Percentiles rank a stretch among this genome's conserved stretches.
Conservation (phyloP, 148 eudicot genomes). For the Persicaria maculosa region DNA sequence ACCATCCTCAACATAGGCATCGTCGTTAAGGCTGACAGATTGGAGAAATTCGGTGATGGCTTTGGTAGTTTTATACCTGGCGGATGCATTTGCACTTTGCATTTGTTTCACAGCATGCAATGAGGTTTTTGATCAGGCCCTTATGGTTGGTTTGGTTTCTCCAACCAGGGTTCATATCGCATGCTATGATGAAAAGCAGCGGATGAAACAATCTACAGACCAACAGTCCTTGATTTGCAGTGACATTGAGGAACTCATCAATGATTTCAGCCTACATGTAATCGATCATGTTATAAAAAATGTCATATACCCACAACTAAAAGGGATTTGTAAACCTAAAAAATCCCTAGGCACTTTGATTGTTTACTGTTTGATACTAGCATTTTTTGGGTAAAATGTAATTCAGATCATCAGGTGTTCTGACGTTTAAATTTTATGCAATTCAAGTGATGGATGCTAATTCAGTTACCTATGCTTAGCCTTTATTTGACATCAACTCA, state of each 20-base stretch:
- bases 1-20: not conserved
- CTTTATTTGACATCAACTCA: too few species aligned
- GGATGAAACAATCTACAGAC: not conserved
- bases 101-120: not conserved
- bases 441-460: too few species aligned
- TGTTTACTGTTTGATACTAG: too few species aligned
- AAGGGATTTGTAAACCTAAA: too few species aligned
- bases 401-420: too few species aligned
- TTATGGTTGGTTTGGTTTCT: not conserved
- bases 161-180: not conserved
- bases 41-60: not conserved
- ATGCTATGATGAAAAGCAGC: too few species aligned
- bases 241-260: not conserved
- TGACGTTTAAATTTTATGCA: too few species aligned
- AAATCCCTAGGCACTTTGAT: too few species aligned
- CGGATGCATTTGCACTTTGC: constrained; percentile 9
- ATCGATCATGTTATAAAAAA: too few species aligned
- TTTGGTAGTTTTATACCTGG: not conserved
- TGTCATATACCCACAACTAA: too few species aligned
- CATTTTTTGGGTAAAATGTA: too few species aligned
- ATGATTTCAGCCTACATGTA: not conserved
- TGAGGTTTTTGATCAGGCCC: not conserved
- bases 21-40: not conserved
- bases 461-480: too few species aligned
- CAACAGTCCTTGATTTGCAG: not conserved